Evolutionary conservation across 1,139 yeast species (phyloP).

Genomic region (Hansenula sp.): DNA sequence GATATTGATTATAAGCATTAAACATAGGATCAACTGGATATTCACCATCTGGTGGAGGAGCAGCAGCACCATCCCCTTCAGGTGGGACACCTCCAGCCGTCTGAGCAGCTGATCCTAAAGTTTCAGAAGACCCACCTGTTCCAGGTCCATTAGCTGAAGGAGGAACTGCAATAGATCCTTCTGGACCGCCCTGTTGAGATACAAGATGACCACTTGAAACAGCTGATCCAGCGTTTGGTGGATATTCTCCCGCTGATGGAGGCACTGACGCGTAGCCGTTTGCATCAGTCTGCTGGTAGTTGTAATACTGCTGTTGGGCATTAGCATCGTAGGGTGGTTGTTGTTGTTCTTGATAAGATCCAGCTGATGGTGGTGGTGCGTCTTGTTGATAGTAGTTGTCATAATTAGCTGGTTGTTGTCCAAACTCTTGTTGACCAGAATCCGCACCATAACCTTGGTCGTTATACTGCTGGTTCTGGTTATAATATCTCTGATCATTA

Average conservation of each 20-base stretch:
- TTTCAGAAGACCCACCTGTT: too few relatives aligned
- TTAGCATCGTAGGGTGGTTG: neutral
- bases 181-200: too few relatives aligned
- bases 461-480: neutral
- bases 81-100: neutral
- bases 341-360: neutral
- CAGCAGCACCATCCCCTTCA: too few relatives aligned
- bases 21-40: neutral
- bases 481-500: too few relatives aligned
- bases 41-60: neutral
- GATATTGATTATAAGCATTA: neutral
- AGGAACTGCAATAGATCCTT: neutral
- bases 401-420: neutral
- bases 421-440: neutral
- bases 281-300: neutral
- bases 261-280: neutral
- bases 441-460: neutral
- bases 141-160: neutral
- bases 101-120: too few relatives aligned
- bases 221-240: neutral
- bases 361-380: conserved; percentile 1
- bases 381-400: neutral
- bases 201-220: too few relatives aligned
- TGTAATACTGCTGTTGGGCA: neutral
- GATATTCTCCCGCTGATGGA: neutral